A percentile compares a stretch with the other conserved stretches of the same genome.
These are phyloP conservation scores for Fusarium ambrosium DNA, from an alignment of 2,329 filamentous ascomycete genomes.

Conservation along the genomic window DNA sequence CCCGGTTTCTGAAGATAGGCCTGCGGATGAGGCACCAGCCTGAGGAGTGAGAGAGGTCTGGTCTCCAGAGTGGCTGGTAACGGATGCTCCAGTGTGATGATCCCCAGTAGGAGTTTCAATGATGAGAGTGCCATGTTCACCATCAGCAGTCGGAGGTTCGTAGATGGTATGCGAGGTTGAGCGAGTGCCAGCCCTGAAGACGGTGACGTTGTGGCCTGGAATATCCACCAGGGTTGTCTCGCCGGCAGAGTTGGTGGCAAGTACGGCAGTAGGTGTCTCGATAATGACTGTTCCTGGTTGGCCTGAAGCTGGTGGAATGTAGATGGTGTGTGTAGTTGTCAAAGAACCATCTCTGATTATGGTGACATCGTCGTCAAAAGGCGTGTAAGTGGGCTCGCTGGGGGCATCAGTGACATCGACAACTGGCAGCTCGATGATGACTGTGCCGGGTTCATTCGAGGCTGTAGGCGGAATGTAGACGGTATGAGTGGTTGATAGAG, in stretches of 20 bases:
- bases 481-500: slow-evolving; percentile 8
- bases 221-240: not conserved
- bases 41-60: not conserved
- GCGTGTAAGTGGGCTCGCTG: not conserved
- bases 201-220: slow-evolving; percentile 8
- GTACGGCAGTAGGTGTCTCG: not conserved
- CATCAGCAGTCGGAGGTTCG: not conserved
- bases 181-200: slow-evolving; percentile 8
- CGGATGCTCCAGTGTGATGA: not conserved
- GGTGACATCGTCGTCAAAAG: not conserved
- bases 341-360: slow-evolving; percentile 14
- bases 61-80: not conserved
- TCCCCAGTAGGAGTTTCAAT: not conserved
- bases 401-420: not conserved
- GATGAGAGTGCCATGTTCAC: not conserved
- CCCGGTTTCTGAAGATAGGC: not conserved
- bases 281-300: slow-evolving; percentile 29
- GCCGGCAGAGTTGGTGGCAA: not conserved
- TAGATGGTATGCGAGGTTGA: not conserved
- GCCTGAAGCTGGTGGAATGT: slow-evolving; percentile 2
- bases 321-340: slow-evolving; percentile 17
- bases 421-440: slow-evolving; percentile 18
- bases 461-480: slow-evolving; percentile 22
- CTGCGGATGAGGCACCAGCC: not conserved
- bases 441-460: slow-evolving; percentile 12